Base-by-base conservation (phyloP, 768 basidiomycete genomes). In the Agrocybe pediades region DNA sequence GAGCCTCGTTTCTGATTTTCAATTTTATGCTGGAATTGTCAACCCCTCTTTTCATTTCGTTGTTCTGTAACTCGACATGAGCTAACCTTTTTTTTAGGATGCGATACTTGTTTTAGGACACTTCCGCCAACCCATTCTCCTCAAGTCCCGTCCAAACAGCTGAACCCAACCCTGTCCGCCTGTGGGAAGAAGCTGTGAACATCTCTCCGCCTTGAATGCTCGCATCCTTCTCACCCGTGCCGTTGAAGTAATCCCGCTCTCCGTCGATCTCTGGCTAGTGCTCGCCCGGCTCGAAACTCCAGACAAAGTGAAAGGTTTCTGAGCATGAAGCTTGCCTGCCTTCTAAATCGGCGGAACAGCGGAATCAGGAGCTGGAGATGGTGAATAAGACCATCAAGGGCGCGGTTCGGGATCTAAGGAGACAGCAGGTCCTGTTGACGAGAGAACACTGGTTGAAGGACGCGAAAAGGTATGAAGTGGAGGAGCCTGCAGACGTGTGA, bases 111-210 rank as follows among this genome's bases (percentile, higher is more conserved):
- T n/a, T n/a, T n/a, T n/a, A n/a, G n/a, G n/a, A n/a, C n/a, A n/a
- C n/a, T n/a, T n/a, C n/a, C n/a, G n/a, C n/a, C n/a, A n/a, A n/a
- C n/a, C n/a, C n/a, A n/a, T n/a, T n/a, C n/a, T n/a, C n/a, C n/a
- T n/a, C n/a, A n/a, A n/a, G n/a, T n/a, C n/a, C n/a, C n/a, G n/a
- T n/a, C n/a, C n/a, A n/a, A n/a, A n/a, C n/a, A n/a, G n/a, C n/a
- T n/a, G n/a, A n/a, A 36, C 96, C 96, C 1, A 98, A 95, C 63
- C 98, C 96, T 0, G 94, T 98, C 44, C 86, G 92, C 9, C 75
- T 99, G 9, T 98, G 97, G 97, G 98, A 98, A 67, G 94, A 97
- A 69, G 93, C 93, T 0, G 95, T 99, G 62, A 98, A 97, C 65
- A 85, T 99, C 16, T 87, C 19, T 90, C 90, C 26, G 83, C 88